phyloP scores from a whole-genome alignment of 495 filamentous ascomycete species.

The Tuber indicum region DNA sequence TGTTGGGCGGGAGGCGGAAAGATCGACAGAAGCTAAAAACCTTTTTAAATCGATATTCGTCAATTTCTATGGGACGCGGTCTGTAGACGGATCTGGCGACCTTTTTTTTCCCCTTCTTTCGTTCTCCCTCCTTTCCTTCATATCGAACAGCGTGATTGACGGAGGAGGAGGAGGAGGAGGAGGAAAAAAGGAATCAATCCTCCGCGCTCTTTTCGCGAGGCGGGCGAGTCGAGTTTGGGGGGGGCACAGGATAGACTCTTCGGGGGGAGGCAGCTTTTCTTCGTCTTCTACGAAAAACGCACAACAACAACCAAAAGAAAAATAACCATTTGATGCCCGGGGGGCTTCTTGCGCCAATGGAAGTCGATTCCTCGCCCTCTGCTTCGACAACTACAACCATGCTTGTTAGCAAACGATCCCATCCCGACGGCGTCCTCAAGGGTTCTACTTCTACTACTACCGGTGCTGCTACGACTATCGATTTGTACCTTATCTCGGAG shows the following conservation, averaged over 20 bases:
- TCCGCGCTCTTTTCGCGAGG: background rate
- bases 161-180: background rate
- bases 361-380: conserved; percentile 35
- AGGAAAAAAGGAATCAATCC: background rate
- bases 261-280: background rate
- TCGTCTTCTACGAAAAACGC: background rate
- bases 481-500: conserved; percentile 76
- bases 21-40: background rate
- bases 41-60: background rate
- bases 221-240: conserved; percentile 2
- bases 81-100: conserved; percentile 16
- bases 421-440: conserved; percentile 48
- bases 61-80: conserved; percentile 19
- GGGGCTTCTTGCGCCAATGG: conserved; percentile 50
- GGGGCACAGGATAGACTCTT: background rate
- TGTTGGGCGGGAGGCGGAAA: background rate
- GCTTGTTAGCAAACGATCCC: conserved; percentile 49
- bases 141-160: background rate
- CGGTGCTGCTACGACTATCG: conserved; percentile 41
- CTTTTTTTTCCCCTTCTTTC: background rate
- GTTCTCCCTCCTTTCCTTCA: background rate
- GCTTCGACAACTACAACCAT: conserved; percentile 41
- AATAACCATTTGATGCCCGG: conserved; percentile 50
- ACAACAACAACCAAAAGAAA: background rate
- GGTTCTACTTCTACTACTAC: conserved; percentile 47